phyloP scores from a whole-genome alignment of 352 stramenopile genomes.

The Pythium biforme region DNA sequence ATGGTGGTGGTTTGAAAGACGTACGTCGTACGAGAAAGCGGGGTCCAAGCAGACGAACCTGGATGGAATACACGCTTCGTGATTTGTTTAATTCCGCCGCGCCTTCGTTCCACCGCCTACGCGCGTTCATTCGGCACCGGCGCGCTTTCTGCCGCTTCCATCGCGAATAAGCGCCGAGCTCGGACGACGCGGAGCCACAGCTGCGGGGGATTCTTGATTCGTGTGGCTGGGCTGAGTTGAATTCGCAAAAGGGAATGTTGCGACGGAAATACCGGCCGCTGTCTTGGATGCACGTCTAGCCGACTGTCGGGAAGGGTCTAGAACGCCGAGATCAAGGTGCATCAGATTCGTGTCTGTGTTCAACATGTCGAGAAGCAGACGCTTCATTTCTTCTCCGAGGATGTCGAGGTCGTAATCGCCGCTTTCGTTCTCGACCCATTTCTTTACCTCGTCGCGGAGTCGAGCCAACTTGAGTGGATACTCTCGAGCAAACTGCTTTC shows the following conservation, averaged over 20 bases:
- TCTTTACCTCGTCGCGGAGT: constrained; percentile 66
- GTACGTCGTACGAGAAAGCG: not conserved
- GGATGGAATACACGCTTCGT: not conserved
- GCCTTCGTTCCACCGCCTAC: not conserved
- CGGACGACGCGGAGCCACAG: constrained; percentile 33
- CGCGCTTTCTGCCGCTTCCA: constrained; percentile 30
- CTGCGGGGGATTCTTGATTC: constrained; percentile 11
- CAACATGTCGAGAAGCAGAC: constrained; percentile 75
- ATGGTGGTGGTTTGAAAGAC: not conserved
- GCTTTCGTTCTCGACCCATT: constrained; percentile 72
- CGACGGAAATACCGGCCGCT: not conserved
- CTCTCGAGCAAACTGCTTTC: constrained; percentile 67
- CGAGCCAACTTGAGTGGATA: constrained; percentile 53
- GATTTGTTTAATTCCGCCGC: not conserved
- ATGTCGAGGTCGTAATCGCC: constrained; percentile 72
- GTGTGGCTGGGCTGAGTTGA: constrained; percentile 3
- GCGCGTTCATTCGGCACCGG: constrained; percentile 30
- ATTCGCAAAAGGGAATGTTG: not conserved
- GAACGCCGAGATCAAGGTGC: constrained; percentile 69
- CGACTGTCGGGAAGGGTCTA: constrained; percentile 36
- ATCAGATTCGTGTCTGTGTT: constrained; percentile 81
- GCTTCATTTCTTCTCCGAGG: constrained; percentile 72
- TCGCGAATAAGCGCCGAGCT: constrained; percentile 36
- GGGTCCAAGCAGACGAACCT: not conserved
- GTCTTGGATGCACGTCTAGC: constrained; percentile 32